Conservation (phyloP, 1,284 basidiomycete genomes). For the Ganoderma lucidum region DNA sequence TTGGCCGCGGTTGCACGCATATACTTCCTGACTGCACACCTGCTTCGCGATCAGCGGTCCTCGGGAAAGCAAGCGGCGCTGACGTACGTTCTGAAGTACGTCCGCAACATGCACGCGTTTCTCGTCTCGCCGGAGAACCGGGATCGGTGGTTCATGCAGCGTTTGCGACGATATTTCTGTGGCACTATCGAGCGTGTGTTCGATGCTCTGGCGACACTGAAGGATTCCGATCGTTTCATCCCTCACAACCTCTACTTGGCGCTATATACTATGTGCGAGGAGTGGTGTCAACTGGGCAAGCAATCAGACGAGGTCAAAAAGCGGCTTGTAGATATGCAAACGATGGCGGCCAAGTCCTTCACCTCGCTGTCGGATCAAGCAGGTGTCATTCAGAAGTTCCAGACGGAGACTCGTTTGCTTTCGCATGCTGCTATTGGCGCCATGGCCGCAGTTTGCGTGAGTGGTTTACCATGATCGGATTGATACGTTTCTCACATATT, state of each 20-base stretch:
- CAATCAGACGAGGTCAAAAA: constrained; percentile 80
- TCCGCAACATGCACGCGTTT: constrained; percentile 84
- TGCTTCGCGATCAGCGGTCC: constrained; percentile 77
- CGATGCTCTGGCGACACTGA: constrained; percentile 76
- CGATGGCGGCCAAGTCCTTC: constrained; percentile 65
- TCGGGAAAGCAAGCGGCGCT: constrained; percentile 78
- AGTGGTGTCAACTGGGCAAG: constrained; percentile 91
- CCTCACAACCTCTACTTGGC: constrained; percentile 80
- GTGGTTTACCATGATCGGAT: constrained; percentile 38
- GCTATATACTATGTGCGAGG: constrained; percentile 88
- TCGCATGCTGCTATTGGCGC: constrained; percentile 86
- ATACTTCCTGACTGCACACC: constrained; percentile 85
- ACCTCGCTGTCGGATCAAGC: constrained; percentile 54
- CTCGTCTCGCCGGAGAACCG: constrained; percentile 77
- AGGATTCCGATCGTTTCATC: constrained; percentile 81
- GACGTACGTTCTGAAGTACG: constrained; percentile 85
- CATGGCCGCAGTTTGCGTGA: constrained; percentile 86
- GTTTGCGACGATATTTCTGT: constrained; percentile 89
- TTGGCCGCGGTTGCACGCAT: constrained; percentile 93
- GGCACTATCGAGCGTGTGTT: constrained; percentile 89
- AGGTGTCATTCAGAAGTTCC: constrained; percentile 73
- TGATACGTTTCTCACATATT: constrained; percentile 22
- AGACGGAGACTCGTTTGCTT: constrained; percentile 74
- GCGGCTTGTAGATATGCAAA: constrained; percentile 79
- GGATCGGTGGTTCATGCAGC: constrained; percentile 83